These are phyloP conservation scores for Cymbopogon citratus DNA, from an alignment of 176 grass and related monocot genomes.

Conservation along the genomic window DNA sequence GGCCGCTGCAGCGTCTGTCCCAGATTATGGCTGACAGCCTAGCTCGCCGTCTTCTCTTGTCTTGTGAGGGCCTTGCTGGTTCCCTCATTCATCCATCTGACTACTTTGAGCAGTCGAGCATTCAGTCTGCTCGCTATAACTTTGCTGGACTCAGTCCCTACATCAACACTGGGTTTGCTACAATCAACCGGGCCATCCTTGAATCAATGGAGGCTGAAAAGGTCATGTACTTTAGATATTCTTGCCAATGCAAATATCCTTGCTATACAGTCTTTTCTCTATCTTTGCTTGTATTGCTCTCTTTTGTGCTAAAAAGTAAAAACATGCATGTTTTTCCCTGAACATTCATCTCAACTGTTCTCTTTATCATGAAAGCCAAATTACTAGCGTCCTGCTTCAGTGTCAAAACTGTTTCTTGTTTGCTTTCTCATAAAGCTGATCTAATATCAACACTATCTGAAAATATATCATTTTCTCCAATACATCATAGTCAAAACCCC, in stretches of 20 bases:
- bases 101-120: conserved; percentile 13
- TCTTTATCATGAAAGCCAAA: background rate
- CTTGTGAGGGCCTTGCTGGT: background rate
- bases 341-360: background rate
- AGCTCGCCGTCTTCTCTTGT: conserved; percentile 5
- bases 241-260: background rate
- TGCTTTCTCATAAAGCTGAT: background rate
- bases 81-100: conserved; percentile 17
- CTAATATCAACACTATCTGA: background rate
- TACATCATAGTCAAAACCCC: background rate
- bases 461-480: background rate
- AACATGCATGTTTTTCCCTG: background rate
- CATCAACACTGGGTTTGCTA: conserved; percentile 33
- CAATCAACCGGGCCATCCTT: conserved; percentile 51
- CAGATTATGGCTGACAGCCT: conserved; percentile 35
- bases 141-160: background rate
- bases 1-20: conserved; percentile 27
- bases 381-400: background rate
- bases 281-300: background rate
- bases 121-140: background rate
- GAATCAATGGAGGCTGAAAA: conserved; percentile 42
- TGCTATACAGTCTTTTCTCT: background rate
- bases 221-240: background rate
- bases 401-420: background rate
- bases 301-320: background rate